Conservation (phyloP, 352 stramenopile genomes). For the Phytophthora europaea region DNA sequence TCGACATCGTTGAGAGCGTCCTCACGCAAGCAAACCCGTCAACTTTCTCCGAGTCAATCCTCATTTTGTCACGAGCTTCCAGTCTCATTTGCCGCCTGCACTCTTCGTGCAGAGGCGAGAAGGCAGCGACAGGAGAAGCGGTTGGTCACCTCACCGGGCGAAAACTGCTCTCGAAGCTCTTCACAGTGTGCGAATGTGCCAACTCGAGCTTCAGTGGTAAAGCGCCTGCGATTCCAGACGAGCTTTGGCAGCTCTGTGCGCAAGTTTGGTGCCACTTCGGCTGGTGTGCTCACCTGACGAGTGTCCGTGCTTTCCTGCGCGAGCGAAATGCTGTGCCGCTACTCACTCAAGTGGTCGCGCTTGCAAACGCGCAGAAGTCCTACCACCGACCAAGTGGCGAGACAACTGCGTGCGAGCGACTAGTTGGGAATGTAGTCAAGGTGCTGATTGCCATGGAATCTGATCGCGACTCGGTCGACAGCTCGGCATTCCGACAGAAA, state of each 20-base stretch:
- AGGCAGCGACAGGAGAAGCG: not conserved
- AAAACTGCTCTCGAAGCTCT: conserved; percentile 42
- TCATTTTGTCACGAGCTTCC: conserved; percentile 51
- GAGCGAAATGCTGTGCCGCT: conserved; percentile 41
- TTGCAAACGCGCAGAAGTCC: conserved; percentile 42
- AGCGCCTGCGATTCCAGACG: conserved; percentile 17
- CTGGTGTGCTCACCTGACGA: conserved; percentile 52
- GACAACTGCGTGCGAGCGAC: conserved; percentile 50
- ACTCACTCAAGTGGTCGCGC: conserved; percentile 52
- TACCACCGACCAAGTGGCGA: conserved; percentile 25
- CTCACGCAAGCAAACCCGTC: conserved; percentile 22
- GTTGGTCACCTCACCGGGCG: conserved; percentile 22
- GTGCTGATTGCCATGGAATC: conserved; percentile 65
- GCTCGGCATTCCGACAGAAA: conserved; percentile 37
- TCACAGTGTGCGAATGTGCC: conserved; percentile 38
- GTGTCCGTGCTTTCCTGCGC: conserved; percentile 49
- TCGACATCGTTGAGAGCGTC: conserved; percentile 33
- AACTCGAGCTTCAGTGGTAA: conserved; percentile 27
- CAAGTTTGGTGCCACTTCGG: conserved; percentile 83
- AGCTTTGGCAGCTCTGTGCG: conserved; percentile 67
- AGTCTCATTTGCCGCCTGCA: conserved; percentile 79
- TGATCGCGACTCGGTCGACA: conserved; percentile 23
- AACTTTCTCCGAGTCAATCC: conserved; percentile 29
- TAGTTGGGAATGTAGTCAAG: conserved; percentile 77
- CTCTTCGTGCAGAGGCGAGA: conserved; percentile 12